phyloP scores from a whole-genome alignment of 257 asterid genomes.

The Perilla frutescens region DNA sequence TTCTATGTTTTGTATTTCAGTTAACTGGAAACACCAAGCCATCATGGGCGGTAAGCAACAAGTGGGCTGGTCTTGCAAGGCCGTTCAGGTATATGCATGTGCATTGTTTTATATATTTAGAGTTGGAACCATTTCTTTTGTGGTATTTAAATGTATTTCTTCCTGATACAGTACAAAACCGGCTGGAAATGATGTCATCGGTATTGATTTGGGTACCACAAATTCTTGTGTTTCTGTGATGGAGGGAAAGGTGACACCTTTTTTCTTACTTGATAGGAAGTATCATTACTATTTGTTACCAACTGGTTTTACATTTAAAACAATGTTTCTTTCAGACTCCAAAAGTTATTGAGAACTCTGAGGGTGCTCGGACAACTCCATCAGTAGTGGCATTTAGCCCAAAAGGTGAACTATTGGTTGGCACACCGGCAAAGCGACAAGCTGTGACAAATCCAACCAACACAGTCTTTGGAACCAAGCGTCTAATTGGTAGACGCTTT shows the following conservation, averaged over 20 bases:
- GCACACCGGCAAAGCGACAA: slow-evolving; percentile 74
- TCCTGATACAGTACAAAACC: slow-evolving; percentile 63
- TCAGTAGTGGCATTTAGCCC: slow-evolving; percentile 83
- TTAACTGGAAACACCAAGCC: slow-evolving; percentile 55
- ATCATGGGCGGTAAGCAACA: slow-evolving; percentile 56
- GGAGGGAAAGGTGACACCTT: slow-evolving; percentile 75
- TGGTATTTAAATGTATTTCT: background rate
- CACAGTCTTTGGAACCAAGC: slow-evolving; percentile 70
- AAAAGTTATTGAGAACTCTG: slow-evolving; percentile 76
- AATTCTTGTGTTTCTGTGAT: slow-evolving; percentile 81
- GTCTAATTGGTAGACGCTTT: slow-evolving; percentile 68
- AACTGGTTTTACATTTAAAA: background rate
- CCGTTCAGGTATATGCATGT: slow-evolving; percentile 60
- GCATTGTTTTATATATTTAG: background rate
- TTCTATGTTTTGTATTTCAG: slow-evolving; percentile 38
- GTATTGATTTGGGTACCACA: slow-evolving; percentile 84
- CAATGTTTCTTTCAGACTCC: slow-evolving; percentile 50
- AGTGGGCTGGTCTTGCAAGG: slow-evolving; percentile 60
- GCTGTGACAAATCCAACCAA: slow-evolving; percentile 76
- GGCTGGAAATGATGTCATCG: slow-evolving; percentile 79
- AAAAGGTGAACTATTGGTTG: slow-evolving; percentile 76
- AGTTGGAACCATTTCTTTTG: background rate
- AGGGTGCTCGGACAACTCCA: slow-evolving; percentile 85
- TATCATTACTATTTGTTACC: background rate
- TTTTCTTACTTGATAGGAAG: background rate